These are phyloP conservation scores for Neonectria hederae DNA, from an alignment of 2,329 filamentous ascomycete species.

Conservation along the genomic window DNA sequence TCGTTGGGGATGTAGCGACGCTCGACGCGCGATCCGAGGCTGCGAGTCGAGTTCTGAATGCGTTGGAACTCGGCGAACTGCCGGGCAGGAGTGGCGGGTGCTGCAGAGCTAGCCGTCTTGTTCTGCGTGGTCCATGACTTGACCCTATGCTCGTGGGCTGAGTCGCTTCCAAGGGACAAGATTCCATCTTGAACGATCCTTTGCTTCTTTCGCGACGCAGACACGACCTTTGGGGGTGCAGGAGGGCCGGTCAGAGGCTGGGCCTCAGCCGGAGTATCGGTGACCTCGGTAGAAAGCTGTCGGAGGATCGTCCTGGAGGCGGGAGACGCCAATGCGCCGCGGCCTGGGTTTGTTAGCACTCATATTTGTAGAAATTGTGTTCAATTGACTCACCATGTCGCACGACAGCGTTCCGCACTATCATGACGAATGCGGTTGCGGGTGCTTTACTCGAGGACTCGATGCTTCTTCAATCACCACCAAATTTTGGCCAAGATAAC, in stretches of 20 bases:
- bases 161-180: conserved; percentile 48
- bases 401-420: conserved; percentile 62
- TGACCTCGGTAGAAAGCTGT: conserved; percentile 46
- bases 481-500: conserved; percentile 43
- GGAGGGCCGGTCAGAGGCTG: conserved; percentile 27
- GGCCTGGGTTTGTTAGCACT: conserved; percentile 54
- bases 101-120: conserved; percentile 45
- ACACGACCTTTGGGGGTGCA: conserved; percentile 37
- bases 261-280: conserved; percentile 29
- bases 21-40: conserved; percentile 59
- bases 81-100: conserved; percentile 49
- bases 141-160: conserved; percentile 47
- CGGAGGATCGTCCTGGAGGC: conserved; percentile 48
- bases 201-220: conserved; percentile 47
- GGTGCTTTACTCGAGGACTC: conserved; percentile 34
- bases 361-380: neutral
- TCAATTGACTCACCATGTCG: conserved; percentile 61
- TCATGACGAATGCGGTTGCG: conserved; percentile 56
- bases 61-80: conserved; percentile 52
- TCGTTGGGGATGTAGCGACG: conserved; percentile 72
- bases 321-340: conserved; percentile 59
- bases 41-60: conserved; percentile 54
- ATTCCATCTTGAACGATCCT: conserved; percentile 46
- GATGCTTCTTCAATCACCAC: conserved; percentile 34
- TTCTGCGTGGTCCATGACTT: conserved; percentile 47